Conservation (phyloP, 345 rosid species). For the Combretum micranthum region DNA sequence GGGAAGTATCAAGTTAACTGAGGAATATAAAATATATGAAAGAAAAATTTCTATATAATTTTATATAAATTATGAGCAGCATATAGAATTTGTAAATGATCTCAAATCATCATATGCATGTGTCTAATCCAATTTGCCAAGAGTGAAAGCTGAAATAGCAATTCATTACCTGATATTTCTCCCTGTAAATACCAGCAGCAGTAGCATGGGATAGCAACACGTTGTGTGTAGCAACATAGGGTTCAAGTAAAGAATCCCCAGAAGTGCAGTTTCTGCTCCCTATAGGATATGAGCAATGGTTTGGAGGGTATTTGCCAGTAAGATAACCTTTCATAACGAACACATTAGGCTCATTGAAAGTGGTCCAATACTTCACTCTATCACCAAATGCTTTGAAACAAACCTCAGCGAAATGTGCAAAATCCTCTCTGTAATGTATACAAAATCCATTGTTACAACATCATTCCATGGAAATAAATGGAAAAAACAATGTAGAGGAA, state of each 20-base stretch:
- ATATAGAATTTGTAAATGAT: no score
- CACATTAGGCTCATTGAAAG: slow-evolving; percentile 54
- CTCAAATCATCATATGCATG: no score
- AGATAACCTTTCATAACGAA: slow-evolving; percentile 20
- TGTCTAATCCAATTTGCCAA: not conserved
- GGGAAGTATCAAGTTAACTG: no score
- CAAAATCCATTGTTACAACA: slow-evolving; percentile 19
- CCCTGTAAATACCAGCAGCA: slow-evolving; percentile 17
- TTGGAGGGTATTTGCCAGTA: slow-evolving; percentile 35
- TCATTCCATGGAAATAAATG: not conserved
- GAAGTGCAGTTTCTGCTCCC: slow-evolving; percentile 33
- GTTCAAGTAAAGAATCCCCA: slow-evolving; percentile 46
- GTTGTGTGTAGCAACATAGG: slow-evolving; percentile 54
- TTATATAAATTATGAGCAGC: no score
- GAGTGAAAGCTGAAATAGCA: not conserved
- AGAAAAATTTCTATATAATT: no score
- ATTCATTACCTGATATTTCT: slow-evolving; percentile 17
- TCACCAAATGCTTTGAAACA: slow-evolving; percentile 61
- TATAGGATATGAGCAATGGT: slow-evolving; percentile 34
- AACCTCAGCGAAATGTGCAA: slow-evolving; percentile 36
- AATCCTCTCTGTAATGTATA: slow-evolving; percentile 45
- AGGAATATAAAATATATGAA: no score
- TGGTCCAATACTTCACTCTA: slow-evolving; percentile 53
- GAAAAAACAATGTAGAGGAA: not conserved
- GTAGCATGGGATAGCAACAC: slow-evolving; percentile 31